Conservation (phyloP, 768 basidiomycete genomes). For the Cubamyces lactineus region DNA sequence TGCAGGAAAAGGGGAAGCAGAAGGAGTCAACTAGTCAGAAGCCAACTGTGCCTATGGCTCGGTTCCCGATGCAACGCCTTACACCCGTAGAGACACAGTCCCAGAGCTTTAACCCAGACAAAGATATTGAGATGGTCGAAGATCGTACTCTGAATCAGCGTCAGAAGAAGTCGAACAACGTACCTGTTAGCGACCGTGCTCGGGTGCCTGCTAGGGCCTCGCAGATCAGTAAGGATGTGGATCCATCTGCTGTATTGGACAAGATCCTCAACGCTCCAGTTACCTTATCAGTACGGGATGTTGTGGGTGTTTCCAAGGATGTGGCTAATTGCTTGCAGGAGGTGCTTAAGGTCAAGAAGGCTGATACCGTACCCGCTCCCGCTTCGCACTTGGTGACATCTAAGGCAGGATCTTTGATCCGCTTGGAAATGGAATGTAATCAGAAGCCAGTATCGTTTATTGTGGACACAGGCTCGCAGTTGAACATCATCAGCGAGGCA, state of each 20-base stretch:
- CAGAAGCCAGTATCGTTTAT: constrained; percentile 5
- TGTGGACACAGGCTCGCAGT: constrained; percentile 22
- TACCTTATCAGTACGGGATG: constrained; percentile 12
- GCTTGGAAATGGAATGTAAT: constrained; percentile 7
- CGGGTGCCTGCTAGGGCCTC: background rate
- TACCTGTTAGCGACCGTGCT: too few relatives aligned
- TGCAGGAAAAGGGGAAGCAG: background rate
- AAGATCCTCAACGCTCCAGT: constrained; percentile 8
- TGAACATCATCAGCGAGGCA: constrained; percentile 7
- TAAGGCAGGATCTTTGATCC: constrained; percentile 4
- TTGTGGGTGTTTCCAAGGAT: constrained; percentile 13
- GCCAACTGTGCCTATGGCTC: background rate
- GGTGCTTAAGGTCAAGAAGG: constrained; percentile 11
- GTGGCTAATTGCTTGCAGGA: constrained; percentile 7
- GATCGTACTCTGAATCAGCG: constrained; percentile 2
- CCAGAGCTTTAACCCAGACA: background rate
- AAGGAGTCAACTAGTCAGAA: too few relatives aligned
- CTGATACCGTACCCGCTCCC: background rate
- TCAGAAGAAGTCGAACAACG: background rate
- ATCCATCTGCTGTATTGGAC: background rate
- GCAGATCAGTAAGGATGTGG: background rate
- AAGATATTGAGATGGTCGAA: constrained; percentile 8
- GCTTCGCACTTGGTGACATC: background rate
- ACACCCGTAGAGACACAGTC: background rate
- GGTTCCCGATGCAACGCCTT: constrained; percentile 1